phyloP scores from a whole-genome alignment of 768 basidiomycete species.

The Lyophyllum atratum region DNA sequence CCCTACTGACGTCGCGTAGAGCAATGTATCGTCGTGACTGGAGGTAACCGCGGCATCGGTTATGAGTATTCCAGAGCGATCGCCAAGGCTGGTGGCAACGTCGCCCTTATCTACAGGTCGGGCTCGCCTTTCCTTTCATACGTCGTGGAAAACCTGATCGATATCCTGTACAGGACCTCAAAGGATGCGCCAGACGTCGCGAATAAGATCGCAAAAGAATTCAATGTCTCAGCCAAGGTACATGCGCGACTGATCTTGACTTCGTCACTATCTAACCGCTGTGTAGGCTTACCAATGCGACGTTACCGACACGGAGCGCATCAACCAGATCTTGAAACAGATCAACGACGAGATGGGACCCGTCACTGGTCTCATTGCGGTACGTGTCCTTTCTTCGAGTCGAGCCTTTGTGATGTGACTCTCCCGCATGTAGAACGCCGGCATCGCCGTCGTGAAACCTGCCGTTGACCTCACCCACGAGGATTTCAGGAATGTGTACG shows the following conservation, averaged over 20 bases:
- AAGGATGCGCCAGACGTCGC: constrained; percentile 51
- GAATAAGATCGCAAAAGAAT: constrained; percentile 45
- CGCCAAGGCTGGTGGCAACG: constrained; percentile 54
- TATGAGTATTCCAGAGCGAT: constrained; percentile 53
- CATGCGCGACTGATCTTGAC: neutral
- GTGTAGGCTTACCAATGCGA: constrained; percentile 62
- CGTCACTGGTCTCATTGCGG: constrained; percentile 59
- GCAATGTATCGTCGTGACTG: constrained; percentile 59
- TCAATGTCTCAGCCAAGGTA: constrained; percentile 44
- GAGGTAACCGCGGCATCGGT: constrained; percentile 66
- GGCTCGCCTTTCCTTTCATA: neutral
- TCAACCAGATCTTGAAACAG: constrained; percentile 43
- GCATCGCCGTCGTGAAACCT: constrained; percentile 62
- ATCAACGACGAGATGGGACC: constrained; percentile 51
- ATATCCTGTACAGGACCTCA: constrained; percentile 35
- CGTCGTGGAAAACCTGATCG: neutral
- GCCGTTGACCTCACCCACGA: constrained; percentile 55
- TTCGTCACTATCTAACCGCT: neutral
- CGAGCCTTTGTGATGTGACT: neutral
- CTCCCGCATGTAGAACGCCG: constrained; percentile 48
- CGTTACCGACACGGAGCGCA: constrained; percentile 47
- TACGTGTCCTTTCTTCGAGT: constrained; percentile 24
- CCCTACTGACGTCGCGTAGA: constrained; percentile 19
- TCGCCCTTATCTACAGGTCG: constrained; percentile 64
- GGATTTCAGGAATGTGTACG: constrained; percentile 57